Percentiles rank a stretch among this genome's conserved stretches.
phyloP scores from a whole-genome alignment of 495 filamentous ascomycete species.

The Tuber indicum region DNA sequence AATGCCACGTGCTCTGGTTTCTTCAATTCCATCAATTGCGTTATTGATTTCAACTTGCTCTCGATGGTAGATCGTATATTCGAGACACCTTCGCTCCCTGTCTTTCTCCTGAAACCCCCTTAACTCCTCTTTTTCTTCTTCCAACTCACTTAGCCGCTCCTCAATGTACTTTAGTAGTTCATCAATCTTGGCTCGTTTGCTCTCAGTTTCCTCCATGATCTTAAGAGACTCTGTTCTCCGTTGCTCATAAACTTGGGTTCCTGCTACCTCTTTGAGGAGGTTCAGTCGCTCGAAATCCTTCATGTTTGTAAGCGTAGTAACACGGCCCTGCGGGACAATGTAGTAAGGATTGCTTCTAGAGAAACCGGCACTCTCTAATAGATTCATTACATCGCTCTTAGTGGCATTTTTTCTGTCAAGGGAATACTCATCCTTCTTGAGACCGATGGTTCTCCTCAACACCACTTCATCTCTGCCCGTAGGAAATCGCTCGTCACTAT shows the following conservation, averaged over 20 bases:
- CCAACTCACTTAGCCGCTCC: conserved; percentile 77
- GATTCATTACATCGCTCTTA: conserved; percentile 88
- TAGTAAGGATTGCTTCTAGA: conserved; percentile 98
- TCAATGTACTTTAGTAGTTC: conserved; percentile 86
- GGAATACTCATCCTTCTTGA: conserved; percentile 98
- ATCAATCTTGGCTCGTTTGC: conserved; percentile 89
- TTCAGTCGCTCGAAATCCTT: conserved; percentile 84
- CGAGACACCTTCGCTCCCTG: conserved; percentile 80
- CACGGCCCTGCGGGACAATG: conserved; percentile 94
- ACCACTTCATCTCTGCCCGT: conserved; percentile 87
- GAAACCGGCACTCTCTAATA: conserved; percentile 93
- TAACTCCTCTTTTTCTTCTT: conserved; percentile 95
- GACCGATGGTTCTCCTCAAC: conserved; percentile 84
- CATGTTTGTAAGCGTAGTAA: conserved; percentile 96
- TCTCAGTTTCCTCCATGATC: conserved; percentile 95
- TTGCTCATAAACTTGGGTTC: conserved; percentile 93
- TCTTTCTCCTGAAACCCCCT: conserved; percentile 91
- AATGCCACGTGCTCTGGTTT: conserved; percentile 67
- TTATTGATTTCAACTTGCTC: conserved; percentile 73
- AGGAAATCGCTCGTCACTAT: conserved; percentile 90
- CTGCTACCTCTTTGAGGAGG: conserved; percentile 92
- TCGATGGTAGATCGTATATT: conserved; percentile 87
- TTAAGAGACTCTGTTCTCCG: conserved; percentile 81
- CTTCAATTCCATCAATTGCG: conserved; percentile 76
- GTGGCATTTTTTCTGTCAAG: conserved; percentile 93